Evolutionary conservation across 768 basidiomycete genomes (phyloP), one percentile per base, ranked within the genome.

Genomic region (Tricholomella constricta): DNA sequence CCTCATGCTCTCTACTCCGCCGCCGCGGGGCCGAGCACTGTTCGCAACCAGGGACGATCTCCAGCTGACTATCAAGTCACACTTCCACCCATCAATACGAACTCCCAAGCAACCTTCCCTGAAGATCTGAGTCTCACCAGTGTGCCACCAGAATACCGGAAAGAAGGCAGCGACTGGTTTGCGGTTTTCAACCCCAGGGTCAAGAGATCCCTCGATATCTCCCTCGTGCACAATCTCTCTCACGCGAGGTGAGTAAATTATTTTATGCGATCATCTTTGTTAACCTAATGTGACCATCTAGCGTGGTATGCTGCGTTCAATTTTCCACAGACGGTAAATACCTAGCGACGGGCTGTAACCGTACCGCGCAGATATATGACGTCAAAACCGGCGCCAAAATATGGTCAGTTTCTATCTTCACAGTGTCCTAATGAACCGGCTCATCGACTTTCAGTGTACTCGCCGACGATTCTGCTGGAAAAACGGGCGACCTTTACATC

Each of bases 351-450:
- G 96, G 95, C 6, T 98, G 94, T 72, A 98, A 98, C 71, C 80
- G 96, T 90, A 92, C 93, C 0, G 93, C 94, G 17, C 94, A 97
- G 69, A 94, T 98, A 51, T 98, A 91, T 67, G 93, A 98, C 66
- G 89, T 89, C 23, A 89, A 89, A 72, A 88, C 90, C 0, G 95
- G 95, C 6, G 68, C 65, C 0, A 93, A 91, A 72, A 87, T 87
- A 26, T 94, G 89, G 94, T 94, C 59, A 50, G 85, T 63, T 9
- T 23, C 9, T 12, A 31, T 27, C 25, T 23, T 17, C n/a, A n/a
- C n/a, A n/a, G 45, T 15, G 11, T 7, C 5, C 14, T 45, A 17
- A 34, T 31, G 4, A 19, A 41, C 12, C 42, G 45, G 20, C 32
- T 35, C 22, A 12, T 20, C 20, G 53, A 12, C 27, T 19, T 10